phyloP scores from a whole-genome alignment of 257 asterid genomes.

The Verbena officinalis region DNA sequence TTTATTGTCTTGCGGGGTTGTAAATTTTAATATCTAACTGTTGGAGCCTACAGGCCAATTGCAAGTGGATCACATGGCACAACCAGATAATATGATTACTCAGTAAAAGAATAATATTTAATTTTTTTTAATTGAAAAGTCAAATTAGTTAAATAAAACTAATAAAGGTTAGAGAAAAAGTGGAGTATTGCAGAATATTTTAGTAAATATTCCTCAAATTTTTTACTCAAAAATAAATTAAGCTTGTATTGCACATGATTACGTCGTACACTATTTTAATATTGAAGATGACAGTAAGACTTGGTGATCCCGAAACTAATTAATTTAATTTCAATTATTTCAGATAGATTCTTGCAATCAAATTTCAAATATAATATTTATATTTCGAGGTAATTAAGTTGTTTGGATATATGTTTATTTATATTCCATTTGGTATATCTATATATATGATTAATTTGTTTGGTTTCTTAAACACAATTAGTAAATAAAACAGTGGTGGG shows the following conservation, averaged over 20 bases:
- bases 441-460: too few relatives aligned
- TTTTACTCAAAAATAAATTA: not conserved
- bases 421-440: too few relatives aligned
- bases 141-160: conserved; percentile 19
- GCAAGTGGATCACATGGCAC: not conserved
- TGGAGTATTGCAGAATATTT: conserved; percentile 13
- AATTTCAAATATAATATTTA: not conserved
- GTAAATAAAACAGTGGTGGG: too few relatives aligned
- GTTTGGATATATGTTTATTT: conserved; percentile 32
- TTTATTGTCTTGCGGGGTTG: not conserved
- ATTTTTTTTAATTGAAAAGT: too few relatives aligned
- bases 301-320: conserved; percentile 23
- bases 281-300: conserved; percentile 20
- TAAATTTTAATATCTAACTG: not conserved
- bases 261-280: conserved; percentile 22
- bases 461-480: too few relatives aligned
- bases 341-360: conserved; percentile 39
- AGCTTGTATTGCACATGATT: conserved; percentile 19
- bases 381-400: conserved; percentile 8
- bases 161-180: conserved; percentile 5
- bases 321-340: conserved; percentile 12
- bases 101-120: not conserved
- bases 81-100: conserved; percentile 4
- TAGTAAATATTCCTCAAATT: not conserved
- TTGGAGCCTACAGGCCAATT: conserved; percentile 17